Percentiles rank a stretch among this genome's conserved stretches.
phyloP scores from a whole-genome alignment of 306 rosid species.

The Malus orientalis region DNA sequence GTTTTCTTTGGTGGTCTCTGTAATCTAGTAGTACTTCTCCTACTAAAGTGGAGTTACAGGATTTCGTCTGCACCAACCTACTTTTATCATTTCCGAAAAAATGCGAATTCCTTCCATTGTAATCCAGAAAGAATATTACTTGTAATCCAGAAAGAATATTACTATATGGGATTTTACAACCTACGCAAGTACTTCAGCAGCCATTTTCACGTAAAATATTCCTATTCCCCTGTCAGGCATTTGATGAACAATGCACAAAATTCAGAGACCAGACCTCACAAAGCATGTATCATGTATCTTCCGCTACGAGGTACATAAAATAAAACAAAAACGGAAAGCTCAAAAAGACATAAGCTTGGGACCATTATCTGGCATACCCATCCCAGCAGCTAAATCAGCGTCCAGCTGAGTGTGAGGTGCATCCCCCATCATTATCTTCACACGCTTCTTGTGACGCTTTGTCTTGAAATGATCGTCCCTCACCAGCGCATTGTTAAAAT shows the following conservation, averaged over 20 bases:
- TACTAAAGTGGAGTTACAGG: neutral
- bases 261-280: too few species aligned
- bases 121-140: neutral
- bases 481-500: conserved; percentile 61
- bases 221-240: too few species aligned
- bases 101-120: neutral
- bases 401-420: conserved; percentile 94
- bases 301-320: neutral
- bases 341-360: conserved; percentile 66
- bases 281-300: neutral
- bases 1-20: neutral
- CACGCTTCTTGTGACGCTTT: conserved; percentile 71
- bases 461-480: conserved; percentile 94
- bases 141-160: neutral
- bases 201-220: neutral
- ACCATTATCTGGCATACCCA: conserved; percentile 98
- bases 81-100: too few species aligned
- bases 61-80: neutral
- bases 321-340: neutral
- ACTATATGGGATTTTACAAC: neutral
- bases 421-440: conserved; percentile 58
- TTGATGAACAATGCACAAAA: too few species aligned
- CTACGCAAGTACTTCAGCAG: neutral
- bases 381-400: conserved; percentile 86
- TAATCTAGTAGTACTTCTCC: too few species aligned